A percentile compares a stretch with the other conserved stretches of the same genome.
Evolutionary conservation across 805 yeast genomes (phyloP).

Genomic region (Kodamaea kaohsiungensis): DNA sequence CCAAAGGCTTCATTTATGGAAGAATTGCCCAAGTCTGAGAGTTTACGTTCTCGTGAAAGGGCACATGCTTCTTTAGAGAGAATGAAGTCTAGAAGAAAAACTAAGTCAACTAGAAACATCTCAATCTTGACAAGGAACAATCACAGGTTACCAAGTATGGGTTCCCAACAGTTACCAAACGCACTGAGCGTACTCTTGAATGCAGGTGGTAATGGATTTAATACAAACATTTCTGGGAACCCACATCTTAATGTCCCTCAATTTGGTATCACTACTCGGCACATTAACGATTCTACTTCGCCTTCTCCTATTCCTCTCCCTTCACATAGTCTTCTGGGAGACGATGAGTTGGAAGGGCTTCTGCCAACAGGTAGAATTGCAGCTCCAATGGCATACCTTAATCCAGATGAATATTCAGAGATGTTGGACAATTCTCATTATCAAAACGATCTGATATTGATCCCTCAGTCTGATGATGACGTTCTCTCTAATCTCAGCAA

Average conservation of each 20-base stretch:
- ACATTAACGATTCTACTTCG: not conserved
- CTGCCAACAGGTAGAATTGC: constrained; percentile 2
- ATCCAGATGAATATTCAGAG: constrained; percentile 1
- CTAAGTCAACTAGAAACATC: constrained; percentile 37
- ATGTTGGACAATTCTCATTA: constrained; percentile 1
- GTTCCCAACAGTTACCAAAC: constrained; percentile 22
- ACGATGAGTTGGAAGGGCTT: not conserved
- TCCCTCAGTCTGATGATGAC: constrained; percentile 8
- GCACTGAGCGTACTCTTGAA: not conserved
- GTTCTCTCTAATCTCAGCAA: constrained; percentile 8
- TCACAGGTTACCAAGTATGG: constrained; percentile 24
- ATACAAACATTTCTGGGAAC: not conserved
- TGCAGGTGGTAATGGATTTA: not conserved
- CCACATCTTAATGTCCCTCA: not conserved
- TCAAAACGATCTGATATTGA: not conserved
- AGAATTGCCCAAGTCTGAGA: constrained; percentile 29
- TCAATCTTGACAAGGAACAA: constrained; percentile 23
- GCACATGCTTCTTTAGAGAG: constrained; percentile 66
- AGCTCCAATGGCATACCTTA: not conserved
- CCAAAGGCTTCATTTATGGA: constrained; percentile 19
- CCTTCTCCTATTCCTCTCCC: not conserved
- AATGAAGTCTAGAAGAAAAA: constrained; percentile 58
- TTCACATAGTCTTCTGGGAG: not conserved
- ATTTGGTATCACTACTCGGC: not conserved
- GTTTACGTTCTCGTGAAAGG: constrained; percentile 52